Conservation (phyloP, 768 basidiomycete genomes). For the Hortiboletus campestris region DNA sequence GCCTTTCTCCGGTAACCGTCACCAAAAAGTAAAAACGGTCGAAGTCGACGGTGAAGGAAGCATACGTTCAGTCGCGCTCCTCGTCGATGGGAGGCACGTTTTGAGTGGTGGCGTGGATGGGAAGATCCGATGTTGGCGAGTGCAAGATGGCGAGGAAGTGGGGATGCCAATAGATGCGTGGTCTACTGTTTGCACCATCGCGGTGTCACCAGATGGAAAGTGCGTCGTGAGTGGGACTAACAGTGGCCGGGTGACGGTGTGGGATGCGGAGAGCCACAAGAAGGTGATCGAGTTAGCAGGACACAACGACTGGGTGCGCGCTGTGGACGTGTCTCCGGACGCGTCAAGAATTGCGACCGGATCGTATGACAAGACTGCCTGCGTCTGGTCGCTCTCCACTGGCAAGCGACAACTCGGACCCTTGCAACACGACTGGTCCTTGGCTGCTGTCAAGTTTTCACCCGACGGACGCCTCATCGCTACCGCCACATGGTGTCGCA, state of each 20-base stretch:
- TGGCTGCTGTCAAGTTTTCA: slow-evolving; percentile 9
- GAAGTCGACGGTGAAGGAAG: slow-evolving; percentile 1
- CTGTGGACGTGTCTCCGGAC: slow-evolving; percentile 1
- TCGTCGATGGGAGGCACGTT: slow-evolving; percentile 2
- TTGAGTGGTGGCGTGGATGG: slow-evolving; percentile 7
- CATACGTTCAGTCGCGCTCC: slow-evolving; percentile 5
- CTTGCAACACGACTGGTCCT: not conserved
- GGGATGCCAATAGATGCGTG: slow-evolving; percentile 2
- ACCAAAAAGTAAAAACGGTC: not conserved
- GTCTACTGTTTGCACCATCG: slow-evolving; percentile 4
- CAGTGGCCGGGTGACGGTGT: slow-evolving; percentile 4
- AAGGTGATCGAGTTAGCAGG: not conserved
- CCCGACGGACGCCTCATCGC: slow-evolving; percentile 6
- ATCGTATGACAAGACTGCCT: slow-evolving; percentile 8
- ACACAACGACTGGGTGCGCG: slow-evolving; percentile 4
- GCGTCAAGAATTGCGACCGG: slow-evolving; percentile 2
- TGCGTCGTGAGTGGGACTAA: slow-evolving; percentile 3
- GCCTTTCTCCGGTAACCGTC: not conserved
- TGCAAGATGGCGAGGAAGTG: slow-evolving; percentile 2
- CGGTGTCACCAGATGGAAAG: slow-evolving; percentile 2
- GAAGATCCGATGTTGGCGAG: slow-evolving; percentile 3
- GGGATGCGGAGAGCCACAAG: not conserved
- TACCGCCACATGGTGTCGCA: not conserved
- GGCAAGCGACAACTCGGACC: not conserved
- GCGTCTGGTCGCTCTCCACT: slow-evolving; percentile 1